Conservation (phyloP, 495 filamentous ascomycete genomes). For the Aspergillus panamensis region DNA sequence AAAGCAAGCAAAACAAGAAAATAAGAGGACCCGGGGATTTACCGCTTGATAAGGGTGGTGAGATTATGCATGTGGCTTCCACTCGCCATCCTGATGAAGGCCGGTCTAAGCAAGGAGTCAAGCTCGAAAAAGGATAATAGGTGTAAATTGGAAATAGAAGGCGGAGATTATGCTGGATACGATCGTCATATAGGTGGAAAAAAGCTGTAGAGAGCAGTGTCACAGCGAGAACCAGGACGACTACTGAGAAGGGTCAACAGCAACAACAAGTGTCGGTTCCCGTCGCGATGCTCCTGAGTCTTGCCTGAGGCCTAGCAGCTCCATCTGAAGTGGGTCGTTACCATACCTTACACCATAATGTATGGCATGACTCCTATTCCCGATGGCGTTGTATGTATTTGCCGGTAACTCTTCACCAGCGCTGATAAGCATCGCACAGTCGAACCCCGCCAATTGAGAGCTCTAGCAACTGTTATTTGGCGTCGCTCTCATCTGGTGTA, state of each 20-base stretch:
- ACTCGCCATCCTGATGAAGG: conserved; percentile 44
- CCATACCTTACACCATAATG: conserved; percentile 20
- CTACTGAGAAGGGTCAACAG: background rate
- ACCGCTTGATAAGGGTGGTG: conserved; percentile 98
- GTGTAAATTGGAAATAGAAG: background rate
- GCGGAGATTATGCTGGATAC: background rate
- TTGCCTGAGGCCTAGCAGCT: conserved; percentile 22
- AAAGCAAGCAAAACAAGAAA: background rate
- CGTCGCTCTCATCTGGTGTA: background rate
- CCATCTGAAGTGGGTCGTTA: conserved; percentile 19
- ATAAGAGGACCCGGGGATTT: conserved; percentile 28
- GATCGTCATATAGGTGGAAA: background rate
- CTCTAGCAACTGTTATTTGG: conserved; percentile 2
- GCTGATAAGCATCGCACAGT: conserved; percentile 4
- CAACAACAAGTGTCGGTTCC: conserved; percentile 20
- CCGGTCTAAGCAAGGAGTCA: conserved; percentile 19
- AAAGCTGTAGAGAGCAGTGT: background rate
- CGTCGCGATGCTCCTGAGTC: conserved; percentile 22
- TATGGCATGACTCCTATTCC: background rate
- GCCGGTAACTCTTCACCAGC: conserved; percentile 5
- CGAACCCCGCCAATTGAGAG: conserved; percentile 11
- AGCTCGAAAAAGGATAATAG: conserved; percentile 3
- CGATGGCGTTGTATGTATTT: conserved; percentile 22
- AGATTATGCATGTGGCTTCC: conserved; percentile 86
- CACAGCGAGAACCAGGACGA: background rate